Conservation (phyloP, 2,329 filamentous ascomycete genomes). For the Arthrobotrys iridis region DNA sequence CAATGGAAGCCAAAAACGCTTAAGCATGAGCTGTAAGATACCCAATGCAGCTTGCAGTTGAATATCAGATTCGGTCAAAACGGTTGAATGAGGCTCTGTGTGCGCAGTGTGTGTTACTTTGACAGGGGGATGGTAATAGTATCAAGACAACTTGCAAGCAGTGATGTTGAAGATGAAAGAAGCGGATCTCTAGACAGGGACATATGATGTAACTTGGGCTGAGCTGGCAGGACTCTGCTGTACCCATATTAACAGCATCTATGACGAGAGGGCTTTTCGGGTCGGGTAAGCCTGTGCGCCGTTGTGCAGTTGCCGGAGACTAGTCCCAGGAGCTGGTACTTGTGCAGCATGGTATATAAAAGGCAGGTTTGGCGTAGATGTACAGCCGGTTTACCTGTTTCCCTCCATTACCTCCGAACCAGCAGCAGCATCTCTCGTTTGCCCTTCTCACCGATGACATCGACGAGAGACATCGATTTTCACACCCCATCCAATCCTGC, state of each 20-base stretch:
- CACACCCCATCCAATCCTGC: neutral
- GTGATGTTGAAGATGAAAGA: neutral
- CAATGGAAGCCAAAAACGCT: neutral
- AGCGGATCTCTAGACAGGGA: neutral
- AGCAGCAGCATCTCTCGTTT: neutral
- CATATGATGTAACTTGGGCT: constrained; percentile 36
- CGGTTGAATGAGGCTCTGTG: neutral
- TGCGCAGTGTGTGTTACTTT: constrained; percentile 14
- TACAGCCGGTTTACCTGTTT: neutral
- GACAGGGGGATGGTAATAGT: constrained; percentile 2
- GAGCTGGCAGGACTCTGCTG: constrained; percentile 19
- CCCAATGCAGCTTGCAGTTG: constrained; percentile 3
- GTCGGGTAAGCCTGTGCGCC: constrained; percentile 24
- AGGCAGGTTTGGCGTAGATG: constrained; percentile 26
- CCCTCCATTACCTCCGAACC: neutral
- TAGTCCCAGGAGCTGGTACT: constrained; percentile 8
- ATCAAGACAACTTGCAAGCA: neutral
- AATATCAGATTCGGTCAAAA: constrained; percentile 6
- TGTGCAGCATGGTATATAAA: neutral
- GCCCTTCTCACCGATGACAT: neutral
- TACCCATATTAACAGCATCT: neutral
- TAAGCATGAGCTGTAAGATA: constrained; percentile 5
- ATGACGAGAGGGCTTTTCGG: constrained; percentile 9
- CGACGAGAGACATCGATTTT: constrained; percentile 2
- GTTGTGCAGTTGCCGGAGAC: constrained; percentile 18